Base-by-base conservation (phyloP, 2,329 filamentous ascomycete species). In the Zasmidium citrigriseum region DNA sequence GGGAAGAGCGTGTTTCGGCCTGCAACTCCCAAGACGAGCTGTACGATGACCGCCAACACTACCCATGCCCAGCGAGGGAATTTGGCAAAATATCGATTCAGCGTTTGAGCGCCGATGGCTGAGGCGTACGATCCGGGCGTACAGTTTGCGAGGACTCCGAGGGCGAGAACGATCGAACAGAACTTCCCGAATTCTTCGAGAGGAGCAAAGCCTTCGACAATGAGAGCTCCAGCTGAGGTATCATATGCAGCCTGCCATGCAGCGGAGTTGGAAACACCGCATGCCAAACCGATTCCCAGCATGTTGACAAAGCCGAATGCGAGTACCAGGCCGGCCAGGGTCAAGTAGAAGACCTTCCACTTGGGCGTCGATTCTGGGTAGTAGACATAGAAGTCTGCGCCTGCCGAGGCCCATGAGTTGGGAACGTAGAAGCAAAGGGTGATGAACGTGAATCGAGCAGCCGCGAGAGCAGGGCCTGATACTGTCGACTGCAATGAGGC, bases 41-140 rank as follows among this genome's bases (percentile, higher is more conserved):
- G 77, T 16, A 79, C 70, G 25, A 75, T 52, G 3, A 63, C 57
- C n/a, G 48, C 47, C 22, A 63, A 41, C 3, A 53, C 62, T 22
- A 59, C 63, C 63, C 60, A 65, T 16, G 61, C 46, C 54, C 59
- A 59, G 16, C 62, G 52, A 12, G 62, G 62, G 3, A 64, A 44
- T 18, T 56, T 63, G 16, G 59, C 25, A 65, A 10, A 76, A 76
- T 22, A 79, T 64, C 66, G 76, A 73, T 60, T 53, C 25, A 62
- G 53, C 41, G 56, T 59, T 23, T 79, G 77, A 57, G 61, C 62
- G 24, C 74, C 75, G 63, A 80, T 71, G 2, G 75, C 74, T 61
- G 76, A 77, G 3, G 76, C 76, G 65, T 80, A 80, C 1, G 76
- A 73, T 3, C 75, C 73, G 1, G 77, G 77, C 1, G 74, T 74